phyloP scores from a whole-genome alignment of 768 basidiomycete species.

The Sporobolomyces phaffii region DNA sequence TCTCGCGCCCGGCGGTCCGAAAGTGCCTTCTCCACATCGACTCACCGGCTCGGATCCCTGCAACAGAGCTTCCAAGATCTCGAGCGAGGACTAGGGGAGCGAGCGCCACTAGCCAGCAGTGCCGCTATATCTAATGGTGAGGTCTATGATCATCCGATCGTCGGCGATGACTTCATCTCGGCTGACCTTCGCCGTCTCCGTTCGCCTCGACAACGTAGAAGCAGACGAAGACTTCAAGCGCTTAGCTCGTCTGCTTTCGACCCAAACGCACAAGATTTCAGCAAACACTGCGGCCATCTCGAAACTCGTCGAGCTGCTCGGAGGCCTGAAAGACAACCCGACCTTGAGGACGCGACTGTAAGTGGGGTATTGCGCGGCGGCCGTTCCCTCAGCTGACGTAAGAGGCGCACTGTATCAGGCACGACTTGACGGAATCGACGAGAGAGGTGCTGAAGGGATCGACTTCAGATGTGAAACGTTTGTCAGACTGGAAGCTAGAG shows the following conservation, averaged over 20 bases:
- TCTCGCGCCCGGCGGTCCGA: no score
- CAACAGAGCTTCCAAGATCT: slow-evolving; percentile 30
- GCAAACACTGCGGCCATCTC: slow-evolving; percentile 92
- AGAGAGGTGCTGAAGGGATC: slow-evolving; percentile 90
- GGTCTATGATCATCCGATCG: background rate
- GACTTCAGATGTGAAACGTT: slow-evolving; percentile 84
- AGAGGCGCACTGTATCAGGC: no score
- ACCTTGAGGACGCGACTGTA: slow-evolving; percentile 76
- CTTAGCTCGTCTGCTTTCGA: slow-evolving; percentile 38
- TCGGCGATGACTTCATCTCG: background rate
- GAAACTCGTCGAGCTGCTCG: slow-evolving; percentile 93
- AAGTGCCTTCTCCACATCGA: no score
- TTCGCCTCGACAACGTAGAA: slow-evolving; percentile 1
- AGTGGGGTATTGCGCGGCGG: no score
- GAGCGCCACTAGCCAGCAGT: slow-evolving; percentile 10
- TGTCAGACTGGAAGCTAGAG: slow-evolving; percentile 60
- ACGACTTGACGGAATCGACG: slow-evolving; percentile 90
- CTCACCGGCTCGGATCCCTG: background rate
- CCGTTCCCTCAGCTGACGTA: no score
- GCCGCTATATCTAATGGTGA: slow-evolving; percentile 12
- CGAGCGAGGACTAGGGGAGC: slow-evolving; percentile 27
- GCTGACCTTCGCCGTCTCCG: background rate
- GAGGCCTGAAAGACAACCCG: slow-evolving; percentile 72
- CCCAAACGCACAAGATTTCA: slow-evolving; percentile 99
- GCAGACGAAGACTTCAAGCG: slow-evolving; percentile 24